Base-by-base conservation (phyloP, 192 early-diverging fungal genomes). In the Mortierella claussenii region DNA sequence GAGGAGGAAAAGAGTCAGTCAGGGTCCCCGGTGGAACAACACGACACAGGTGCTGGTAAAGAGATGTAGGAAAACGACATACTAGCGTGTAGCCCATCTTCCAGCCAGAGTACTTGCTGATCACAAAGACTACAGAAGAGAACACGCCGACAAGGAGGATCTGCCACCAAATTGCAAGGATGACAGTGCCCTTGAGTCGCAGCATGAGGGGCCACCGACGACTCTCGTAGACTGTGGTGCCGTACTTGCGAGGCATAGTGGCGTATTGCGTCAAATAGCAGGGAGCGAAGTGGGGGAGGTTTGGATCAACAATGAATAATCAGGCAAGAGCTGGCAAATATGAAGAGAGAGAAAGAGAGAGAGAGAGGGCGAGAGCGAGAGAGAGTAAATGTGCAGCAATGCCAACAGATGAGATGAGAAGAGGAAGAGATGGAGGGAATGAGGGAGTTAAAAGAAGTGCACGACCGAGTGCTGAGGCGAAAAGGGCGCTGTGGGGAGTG, bases 121-220 rank as follows among this genome's bases (percentile, higher is more conserved):
- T 66, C 3, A 76, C 3, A 45, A 33, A 76, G 50, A 76, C 64
- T 2, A 40, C 46, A 1, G 53, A 1, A 3, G 73, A 60, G 24
- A 40, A 76, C 15, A 76, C 15, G 23, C 58, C 73, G 23, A 76
- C 17, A 10, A 67, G 40, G 31, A 67, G 15, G 30, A 76, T 30
- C 30, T 76, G 73, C 63, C 63, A 62, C 73, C 73, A 76, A 47
- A 76, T 76, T 1, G 26, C 2, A 15, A 67, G 58, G 36, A 76
- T 66, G 31, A 76, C 73, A 23, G 73, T 67, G 33, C 73, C 73
- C 52, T 76, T 76, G 58, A 76, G 20, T 21, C 73, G 56, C 23
- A 76, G 59, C 73, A 76, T 67, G 58, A 76, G 17, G 17, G 73
- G 73, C 64, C 73, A 54, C 31, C 42, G 61, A 40, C 57, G 31